Evolutionary conservation across 2,329 filamentous ascomycete genomes (phyloP), one percentile per base, ranked within the genome.

Genomic region (Ophiostoma quercus): DNA sequence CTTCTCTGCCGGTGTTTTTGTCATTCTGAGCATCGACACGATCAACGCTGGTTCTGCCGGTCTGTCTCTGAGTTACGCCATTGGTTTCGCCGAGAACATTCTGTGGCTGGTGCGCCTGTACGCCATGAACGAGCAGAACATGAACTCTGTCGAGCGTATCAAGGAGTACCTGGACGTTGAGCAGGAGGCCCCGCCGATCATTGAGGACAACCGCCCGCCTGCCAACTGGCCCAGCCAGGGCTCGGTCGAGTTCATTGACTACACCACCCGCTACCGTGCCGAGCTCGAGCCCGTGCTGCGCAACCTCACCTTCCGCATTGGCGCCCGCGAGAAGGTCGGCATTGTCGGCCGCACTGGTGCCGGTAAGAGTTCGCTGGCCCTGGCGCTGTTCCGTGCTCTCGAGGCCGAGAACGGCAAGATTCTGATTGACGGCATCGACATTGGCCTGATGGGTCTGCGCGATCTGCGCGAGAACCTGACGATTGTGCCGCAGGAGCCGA

Each of bases 121-220:
- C 78, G 90, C 94, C 0, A 88, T 92, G 77, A 97, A 98, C 76
- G 95, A 99, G 80, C 95, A 99, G 80, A 98, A 97, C 80, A 98
- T 99, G 95, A 99, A 99, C 80, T 94, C 94, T 2, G 94, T 98
- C 67, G 95, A 99, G 80, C 92, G 95, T 76, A 90, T 99, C 77
- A 96, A 97, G 82, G 95, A 99, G 78, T 99, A 98, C 77, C 86
- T 98, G 47, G 92, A 98, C 63, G 91, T 99, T 0, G 94, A 98
- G 75, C 94, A 97, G 78, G 95, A 99, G 80, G 94, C 95, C 0
- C 83, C 86, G 0, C 84, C 91, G 0, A 83, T 96, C 57, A 86
- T 96, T 57, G 88, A 92, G 69, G 88, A 94, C 71, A 91, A 88
- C 73, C 86, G 92, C 37, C 95, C 95, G 7, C 84, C 90, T 0